Conservation (phyloP, 306 rosid genomes). For the Cucurbita moschata region DNA sequence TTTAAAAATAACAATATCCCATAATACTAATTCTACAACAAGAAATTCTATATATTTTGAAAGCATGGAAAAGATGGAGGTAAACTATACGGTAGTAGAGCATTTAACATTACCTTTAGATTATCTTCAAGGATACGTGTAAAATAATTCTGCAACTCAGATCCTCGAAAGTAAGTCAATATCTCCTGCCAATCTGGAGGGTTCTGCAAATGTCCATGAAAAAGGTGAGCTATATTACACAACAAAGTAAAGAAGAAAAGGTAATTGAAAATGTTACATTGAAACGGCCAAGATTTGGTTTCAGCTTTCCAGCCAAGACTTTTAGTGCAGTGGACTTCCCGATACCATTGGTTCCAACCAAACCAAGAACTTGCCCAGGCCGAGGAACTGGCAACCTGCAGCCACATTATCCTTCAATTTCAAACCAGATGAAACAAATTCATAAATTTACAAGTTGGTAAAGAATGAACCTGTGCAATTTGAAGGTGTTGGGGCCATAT, state of each 20-base stretch:
- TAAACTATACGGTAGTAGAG: background rate
- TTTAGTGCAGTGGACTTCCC: slow-evolving; percentile 98
- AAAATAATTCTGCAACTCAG: slow-evolving; percentile 90
- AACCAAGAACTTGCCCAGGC: slow-evolving; percentile 96
- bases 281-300: slow-evolving; percentile 91
- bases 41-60: background rate
- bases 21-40: background rate
- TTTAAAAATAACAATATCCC: background rate
- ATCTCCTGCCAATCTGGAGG: slow-evolving; percentile 99
- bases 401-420: slow-evolving; percentile 10
- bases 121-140: slow-evolving; percentile 89
- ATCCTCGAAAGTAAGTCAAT: slow-evolving; percentile 82
- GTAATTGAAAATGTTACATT: slow-evolving; percentile 30
- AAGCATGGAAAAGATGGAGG: too few relatives aligned
- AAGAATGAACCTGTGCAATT: slow-evolving; percentile 63
- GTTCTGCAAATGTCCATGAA: slow-evolving; percentile 27
- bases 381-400: slow-evolving; percentile 87
- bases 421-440: slow-evolving; percentile 1
- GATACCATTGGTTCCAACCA: slow-evolving; percentile 94
- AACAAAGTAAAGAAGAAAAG: background rate
- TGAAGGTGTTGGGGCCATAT: slow-evolving; percentile 89
- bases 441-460: background rate
- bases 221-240: background rate
- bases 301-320: slow-evolving; percentile 87
- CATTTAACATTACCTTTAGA: slow-evolving; percentile 42